Evolutionary conservation across 371 early-diverging fungal species (phyloP).

Genomic region (Mucor racemosus): DNA sequence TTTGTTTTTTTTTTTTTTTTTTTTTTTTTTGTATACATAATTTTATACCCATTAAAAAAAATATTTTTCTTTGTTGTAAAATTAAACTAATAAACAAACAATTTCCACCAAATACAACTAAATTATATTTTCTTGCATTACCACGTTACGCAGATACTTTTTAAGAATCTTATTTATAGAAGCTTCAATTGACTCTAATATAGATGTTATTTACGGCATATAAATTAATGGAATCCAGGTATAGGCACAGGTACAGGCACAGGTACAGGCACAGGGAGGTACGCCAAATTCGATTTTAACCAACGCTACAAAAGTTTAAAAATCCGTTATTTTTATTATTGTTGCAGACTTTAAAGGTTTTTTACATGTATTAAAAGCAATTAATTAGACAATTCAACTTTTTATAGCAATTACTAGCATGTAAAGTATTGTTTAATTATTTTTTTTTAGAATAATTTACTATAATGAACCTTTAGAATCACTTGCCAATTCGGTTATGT

Average conservation of each 20-base stretch:
- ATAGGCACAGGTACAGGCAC: background rate
- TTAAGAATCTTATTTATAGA: background rate
- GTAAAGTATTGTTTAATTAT: too few species aligned
- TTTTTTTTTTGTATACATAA: background rate
- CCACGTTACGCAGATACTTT: slow-evolving; percentile 16
- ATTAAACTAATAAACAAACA: background rate
- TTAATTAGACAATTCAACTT: too few species aligned
- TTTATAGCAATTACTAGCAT: too few species aligned
- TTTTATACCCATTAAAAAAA: background rate
- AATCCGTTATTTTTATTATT: background rate
- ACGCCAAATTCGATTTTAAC: too few species aligned
- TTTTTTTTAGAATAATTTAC: too few species aligned
- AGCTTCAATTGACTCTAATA: too few species aligned
- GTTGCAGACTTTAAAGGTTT: background rate
- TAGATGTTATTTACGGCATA: too few species aligned
- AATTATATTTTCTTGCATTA: slow-evolving; percentile 4
- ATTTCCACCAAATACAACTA: slow-evolving; percentile 12
- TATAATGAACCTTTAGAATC: too few species aligned
- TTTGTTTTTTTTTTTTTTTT: too few species aligned
- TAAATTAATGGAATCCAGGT: background rate
- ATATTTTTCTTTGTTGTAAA: background rate
- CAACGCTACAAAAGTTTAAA: background rate
- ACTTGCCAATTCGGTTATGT: too few species aligned
- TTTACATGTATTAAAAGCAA: too few species aligned
- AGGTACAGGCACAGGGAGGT: background rate